phyloP scores from a whole-genome alignment of 2,329 filamentous ascomycete species.

The Alternaria viburni region DNA sequence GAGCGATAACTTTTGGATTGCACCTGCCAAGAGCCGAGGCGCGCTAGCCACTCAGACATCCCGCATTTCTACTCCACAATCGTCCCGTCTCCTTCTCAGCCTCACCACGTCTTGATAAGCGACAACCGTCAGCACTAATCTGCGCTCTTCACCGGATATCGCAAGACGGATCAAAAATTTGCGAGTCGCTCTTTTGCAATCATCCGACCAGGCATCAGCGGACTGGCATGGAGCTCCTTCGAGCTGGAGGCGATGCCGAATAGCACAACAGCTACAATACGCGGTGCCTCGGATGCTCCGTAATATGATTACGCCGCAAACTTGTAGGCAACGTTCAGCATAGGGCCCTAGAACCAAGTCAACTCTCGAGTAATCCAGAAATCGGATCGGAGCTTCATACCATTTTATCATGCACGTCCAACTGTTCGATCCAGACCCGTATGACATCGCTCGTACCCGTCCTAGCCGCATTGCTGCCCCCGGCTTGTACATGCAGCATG shows the following conservation, averaged over 20 bases:
- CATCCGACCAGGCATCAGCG: not conserved
- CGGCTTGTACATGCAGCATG: not conserved
- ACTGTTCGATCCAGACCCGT: not conserved
- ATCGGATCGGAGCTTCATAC: not conserved
- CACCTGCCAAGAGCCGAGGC: conserved; percentile 9
- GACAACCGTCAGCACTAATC: not conserved
- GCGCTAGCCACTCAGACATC: conserved; percentile 6
- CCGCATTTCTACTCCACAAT: not conserved
- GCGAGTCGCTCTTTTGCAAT: not conserved
- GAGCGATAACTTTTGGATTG: conserved; percentile 8
- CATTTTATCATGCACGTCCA: not conserved
- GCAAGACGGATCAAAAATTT: not conserved
- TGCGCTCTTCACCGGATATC: not conserved
- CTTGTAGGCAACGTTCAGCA: not conserved
- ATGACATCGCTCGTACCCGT: not conserved
- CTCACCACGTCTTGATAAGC: not conserved
- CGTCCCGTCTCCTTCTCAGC: not conserved
- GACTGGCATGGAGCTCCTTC: not conserved
- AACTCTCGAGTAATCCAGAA: not conserved
- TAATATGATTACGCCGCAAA: not conserved
- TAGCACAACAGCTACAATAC: not conserved
- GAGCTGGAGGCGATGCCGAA: not conserved
- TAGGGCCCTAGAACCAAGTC: not conserved
- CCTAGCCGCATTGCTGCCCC: not conserved
- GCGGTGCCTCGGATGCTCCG: not conserved